Evolutionary conservation across 106 monocot genomes (phyloP), one percentile per base, ranked within the genome.

Genomic region (Ottelia alismoides): DNA sequence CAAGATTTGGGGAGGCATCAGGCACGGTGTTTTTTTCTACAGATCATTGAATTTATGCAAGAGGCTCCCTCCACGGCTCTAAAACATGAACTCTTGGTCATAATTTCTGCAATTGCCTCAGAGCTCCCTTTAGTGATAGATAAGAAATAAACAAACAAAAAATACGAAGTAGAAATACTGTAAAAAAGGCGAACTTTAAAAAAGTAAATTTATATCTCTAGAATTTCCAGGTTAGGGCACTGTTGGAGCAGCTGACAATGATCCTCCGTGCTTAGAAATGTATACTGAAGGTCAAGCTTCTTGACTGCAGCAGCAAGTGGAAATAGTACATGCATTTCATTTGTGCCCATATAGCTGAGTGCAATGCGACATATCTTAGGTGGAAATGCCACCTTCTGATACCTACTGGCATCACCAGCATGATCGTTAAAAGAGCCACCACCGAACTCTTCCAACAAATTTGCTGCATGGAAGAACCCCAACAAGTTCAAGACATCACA

Each of bases 191-290:
- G 28, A 12, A 35, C 3, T 6, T 25, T 6, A 1, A 16, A 16
- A 46, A 32, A 22, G 14, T n/a, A n/a, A n/a, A n/a, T 18, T 30
- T 22, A 30, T 78, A 94, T 88, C 88, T 88, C 94, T 5, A 96
- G 76, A 63, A 82, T 52, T 74, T 88, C 88, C 35, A 96, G 40
- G 70, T 78, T 81, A 24, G 94, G 88, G 48, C 94, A 96, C 29
- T 62, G 75, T 30, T 84, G 94, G 53, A 96, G 78, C 46, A 96
- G 71, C 72, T 78, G 81, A 56, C 88, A 88, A 47, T 96, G 94
- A 58, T 88, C 88, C 44, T 96, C 88, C 1, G 94, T 96, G 47
- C 66, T 76, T 52, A 96, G 79, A 49, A 87, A 87, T 40, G 88
- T 74, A 20, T 68, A 88, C 59, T 88, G 84, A 29, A 96, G 69